Percentiles rank a stretch among this genome's conserved stretches.
Conservation (phyloP, 179 eudicot species). For the Patellifolia procumbens region DNA sequence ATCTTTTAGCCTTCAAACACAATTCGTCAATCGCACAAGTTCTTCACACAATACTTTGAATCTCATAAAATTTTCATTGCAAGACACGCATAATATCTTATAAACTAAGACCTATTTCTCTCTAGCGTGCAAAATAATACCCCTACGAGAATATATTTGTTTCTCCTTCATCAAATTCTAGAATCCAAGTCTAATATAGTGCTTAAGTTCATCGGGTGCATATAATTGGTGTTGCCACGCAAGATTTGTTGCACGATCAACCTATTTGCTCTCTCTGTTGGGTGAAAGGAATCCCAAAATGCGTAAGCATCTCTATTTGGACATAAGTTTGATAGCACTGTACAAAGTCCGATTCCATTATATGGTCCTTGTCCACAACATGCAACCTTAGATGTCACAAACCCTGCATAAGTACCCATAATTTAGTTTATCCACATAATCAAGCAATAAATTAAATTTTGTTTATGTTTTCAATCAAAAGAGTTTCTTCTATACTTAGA, state of each 20-base stretch:
- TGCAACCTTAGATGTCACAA: slow-evolving; percentile 68
- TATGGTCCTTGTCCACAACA: slow-evolving; percentile 94
- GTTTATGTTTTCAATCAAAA: background rate
- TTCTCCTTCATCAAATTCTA: slow-evolving; percentile 24
- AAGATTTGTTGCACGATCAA: slow-evolving; percentile 60
- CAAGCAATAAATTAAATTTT: background rate
- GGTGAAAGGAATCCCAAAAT: slow-evolving; percentile 88
- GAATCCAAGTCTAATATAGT: slow-evolving; percentile 65
- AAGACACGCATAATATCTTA: background rate
- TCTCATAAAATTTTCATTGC: background rate
- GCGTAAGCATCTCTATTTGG: slow-evolving; percentile 60
- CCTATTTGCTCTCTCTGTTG: slow-evolving; percentile 71
- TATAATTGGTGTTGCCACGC: slow-evolving; percentile 51
- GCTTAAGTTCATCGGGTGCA: slow-evolving; percentile 88
- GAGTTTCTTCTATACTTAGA: background rate
- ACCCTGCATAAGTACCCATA: slow-evolving; percentile 39
- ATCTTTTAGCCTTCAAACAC: background rate
- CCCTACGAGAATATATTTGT: background rate
- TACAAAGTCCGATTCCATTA: slow-evolving; percentile 81
- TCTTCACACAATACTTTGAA: background rate
- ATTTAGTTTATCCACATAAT: background rate
- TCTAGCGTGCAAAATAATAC: background rate
- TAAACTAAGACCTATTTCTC: background rate
- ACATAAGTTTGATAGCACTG: slow-evolving; percentile 61
- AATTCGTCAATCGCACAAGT: background rate